Conservation (phyloP, 306 rosid genomes). For the Ceratonia siliqua region DNA sequence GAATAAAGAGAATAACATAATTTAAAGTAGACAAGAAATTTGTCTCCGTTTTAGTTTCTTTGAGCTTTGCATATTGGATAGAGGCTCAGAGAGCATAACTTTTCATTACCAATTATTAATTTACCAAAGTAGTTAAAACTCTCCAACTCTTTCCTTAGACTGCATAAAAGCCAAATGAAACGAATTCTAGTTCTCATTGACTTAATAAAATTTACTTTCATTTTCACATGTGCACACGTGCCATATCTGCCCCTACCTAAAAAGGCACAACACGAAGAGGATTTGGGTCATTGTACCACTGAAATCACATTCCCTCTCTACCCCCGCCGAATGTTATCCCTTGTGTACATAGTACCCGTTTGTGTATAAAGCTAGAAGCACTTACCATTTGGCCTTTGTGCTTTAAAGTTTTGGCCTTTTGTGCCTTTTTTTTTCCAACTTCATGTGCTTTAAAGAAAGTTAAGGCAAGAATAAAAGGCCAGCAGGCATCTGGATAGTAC, state of each 20-base stretch:
- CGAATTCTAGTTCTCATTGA: slow-evolving; percentile 4
- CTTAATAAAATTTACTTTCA: slow-evolving; percentile 33
- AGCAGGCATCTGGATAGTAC: slow-evolving; percentile 30
- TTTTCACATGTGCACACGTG: slow-evolving; percentile 43
- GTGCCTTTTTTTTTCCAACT: slow-evolving; percentile 41
- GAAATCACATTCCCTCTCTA: slow-evolving; percentile 48
- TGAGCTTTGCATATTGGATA: not conserved
- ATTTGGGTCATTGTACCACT: slow-evolving; percentile 40
- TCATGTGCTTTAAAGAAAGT: slow-evolving; percentile 40
- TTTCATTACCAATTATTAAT: not conserved
- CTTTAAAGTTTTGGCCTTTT: slow-evolving; percentile 53
- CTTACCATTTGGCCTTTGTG: slow-evolving; percentile 45
- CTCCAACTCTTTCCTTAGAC: not conserved
- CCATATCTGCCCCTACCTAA: slow-evolving; percentile 34
- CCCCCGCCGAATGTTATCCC: slow-evolving; percentile 37
- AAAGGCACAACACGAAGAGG: slow-evolving; percentile 46
- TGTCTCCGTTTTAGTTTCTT: not conserved
- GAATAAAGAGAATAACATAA: not conserved
- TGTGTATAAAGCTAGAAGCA: slow-evolving; percentile 40
- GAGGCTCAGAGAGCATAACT: not conserved
- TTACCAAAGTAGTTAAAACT: slow-evolving; percentile 29
- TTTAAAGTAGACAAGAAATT: not conserved
- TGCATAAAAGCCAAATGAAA: slow-evolving; percentile 19
- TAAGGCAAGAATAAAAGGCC: slow-evolving; percentile 31
- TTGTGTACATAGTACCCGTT: slow-evolving; percentile 28